Evolutionary conservation across 345 rosid species (phyloP).

Genomic region (Rhizophora apiculata): DNA sequence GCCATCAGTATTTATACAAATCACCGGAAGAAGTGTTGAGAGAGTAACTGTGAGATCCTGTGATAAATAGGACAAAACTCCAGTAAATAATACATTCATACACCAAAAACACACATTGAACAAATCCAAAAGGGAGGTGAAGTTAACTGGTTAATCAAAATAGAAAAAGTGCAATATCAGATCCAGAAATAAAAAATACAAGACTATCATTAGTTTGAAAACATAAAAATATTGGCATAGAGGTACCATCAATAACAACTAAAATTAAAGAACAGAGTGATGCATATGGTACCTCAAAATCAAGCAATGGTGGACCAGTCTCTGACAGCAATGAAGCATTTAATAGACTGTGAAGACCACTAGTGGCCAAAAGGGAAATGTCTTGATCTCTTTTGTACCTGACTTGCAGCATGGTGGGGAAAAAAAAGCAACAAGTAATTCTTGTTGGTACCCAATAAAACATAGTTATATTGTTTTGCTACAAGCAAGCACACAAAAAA

Average conservation of each 20-base stretch:
- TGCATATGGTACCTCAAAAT: conserved; percentile 69
- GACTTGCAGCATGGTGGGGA: conserved; percentile 17
- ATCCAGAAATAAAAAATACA: not conserved
- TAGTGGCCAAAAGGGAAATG: conserved; percentile 75
- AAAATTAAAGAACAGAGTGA: conserved; percentile 2
- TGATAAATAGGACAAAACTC: conserved; percentile 13
- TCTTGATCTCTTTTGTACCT: conserved; percentile 89
- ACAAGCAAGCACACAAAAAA: too few relatives aligned
- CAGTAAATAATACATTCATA: conserved; percentile 8
- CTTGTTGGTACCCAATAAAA: not conserved
- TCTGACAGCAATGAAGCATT: conserved; percentile 76
- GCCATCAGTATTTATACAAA: conserved; percentile 58
- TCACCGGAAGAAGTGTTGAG: conserved; percentile 83
- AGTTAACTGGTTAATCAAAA: not conserved
- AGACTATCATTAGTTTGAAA: not conserved
- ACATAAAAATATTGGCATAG: not conserved
- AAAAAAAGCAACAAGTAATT: conserved; percentile 7
- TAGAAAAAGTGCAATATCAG: not conserved
- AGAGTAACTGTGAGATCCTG: conserved; percentile 85
- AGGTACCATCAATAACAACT: not conserved
- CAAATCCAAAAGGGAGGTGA: not conserved
- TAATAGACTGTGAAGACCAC: conserved; percentile 76
- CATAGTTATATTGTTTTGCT: not conserved
- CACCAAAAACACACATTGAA: not conserved
- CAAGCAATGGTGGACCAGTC: conserved; percentile 94